Conservation (phyloP, 495 filamentous ascomycete genomes). For the Neurospora discreta region DNA sequence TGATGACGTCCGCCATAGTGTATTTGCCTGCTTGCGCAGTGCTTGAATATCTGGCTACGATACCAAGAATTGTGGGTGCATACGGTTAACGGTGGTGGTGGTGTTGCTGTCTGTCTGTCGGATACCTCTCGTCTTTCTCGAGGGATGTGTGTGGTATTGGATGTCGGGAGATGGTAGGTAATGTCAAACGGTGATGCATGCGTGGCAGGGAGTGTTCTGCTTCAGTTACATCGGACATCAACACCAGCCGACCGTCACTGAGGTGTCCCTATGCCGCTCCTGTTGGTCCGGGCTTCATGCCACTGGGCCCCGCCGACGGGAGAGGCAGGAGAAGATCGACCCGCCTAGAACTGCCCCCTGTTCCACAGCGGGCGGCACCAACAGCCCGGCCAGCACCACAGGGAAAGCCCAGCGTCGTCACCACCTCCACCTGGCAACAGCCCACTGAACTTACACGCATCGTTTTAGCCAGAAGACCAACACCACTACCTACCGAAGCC, state of each 20-base stretch:
- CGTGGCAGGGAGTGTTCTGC: not conserved
- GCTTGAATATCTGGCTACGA: slow-evolving; percentile 6
- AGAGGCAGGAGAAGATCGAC: not conserved
- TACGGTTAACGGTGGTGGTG: not conserved
- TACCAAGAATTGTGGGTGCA: not conserved
- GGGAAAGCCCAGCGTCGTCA: not conserved
- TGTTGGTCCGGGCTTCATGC: not conserved
- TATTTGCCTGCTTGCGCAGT: slow-evolving; percentile 3
- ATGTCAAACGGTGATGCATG: not conserved
- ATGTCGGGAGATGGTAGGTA: not conserved
- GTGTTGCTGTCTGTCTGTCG: not conserved
- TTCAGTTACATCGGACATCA: not conserved
- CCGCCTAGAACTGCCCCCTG: not conserved
- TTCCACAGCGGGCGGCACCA: not conserved
- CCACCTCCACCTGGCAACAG: not conserved
- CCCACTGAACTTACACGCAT: not conserved
- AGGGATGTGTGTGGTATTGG: not conserved
- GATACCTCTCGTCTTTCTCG: not conserved
- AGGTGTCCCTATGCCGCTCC: not conserved
- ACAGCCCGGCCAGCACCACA: not conserved
- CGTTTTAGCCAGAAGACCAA: too few relatives aligned
- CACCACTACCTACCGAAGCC: too few relatives aligned
- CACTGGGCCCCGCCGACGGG: not conserved
- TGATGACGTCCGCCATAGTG: slow-evolving; percentile 20
- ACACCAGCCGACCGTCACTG: not conserved